A percentile compares a stretch with the other conserved stretches of the same genome.
Evolutionary conservation across 768 basidiomycete genomes (phyloP).

Genomic region (Panaeolus cyanescens): DNA sequence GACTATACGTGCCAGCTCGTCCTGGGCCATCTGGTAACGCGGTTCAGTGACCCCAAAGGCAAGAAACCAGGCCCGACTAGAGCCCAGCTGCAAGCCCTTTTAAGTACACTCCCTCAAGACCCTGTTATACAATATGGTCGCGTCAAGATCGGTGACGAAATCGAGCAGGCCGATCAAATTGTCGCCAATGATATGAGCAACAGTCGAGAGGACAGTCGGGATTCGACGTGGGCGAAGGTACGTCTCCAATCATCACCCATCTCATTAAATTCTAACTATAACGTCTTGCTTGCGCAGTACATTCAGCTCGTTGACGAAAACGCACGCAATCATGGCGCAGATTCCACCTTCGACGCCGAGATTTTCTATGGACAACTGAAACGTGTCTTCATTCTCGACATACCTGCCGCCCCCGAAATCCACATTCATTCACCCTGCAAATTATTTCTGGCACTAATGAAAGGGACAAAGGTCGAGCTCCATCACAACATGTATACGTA

Average conservation of each 20-base stretch:
- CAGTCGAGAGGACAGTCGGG: not conserved
- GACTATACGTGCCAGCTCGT: no score
- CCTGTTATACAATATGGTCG: not conserved
- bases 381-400: not conserved
- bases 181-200: not conserved
- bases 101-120: not conserved
- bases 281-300: not conserved
- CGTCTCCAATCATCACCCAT: no score
- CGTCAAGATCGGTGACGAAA: not conserved
- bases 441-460: not conserved
- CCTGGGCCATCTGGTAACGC: no score
- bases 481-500: not conserved
- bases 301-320: no score
- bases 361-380: not conserved
- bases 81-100: not conserved
- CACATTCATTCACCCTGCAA: not conserved
- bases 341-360: no score
- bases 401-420: not conserved
- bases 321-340: no score
- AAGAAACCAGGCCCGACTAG: not conserved
- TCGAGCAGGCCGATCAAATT: not conserved
- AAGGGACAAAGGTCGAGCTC: not conserved
- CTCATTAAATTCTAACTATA: not conserved
- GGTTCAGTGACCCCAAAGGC: no score
- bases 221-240: conserved; percentile 3